Evolutionary conservation across 331 rosid genomes (phyloP), one percentile per base, ranked within the genome.

Genomic region (Arachis monticola): DNA sequence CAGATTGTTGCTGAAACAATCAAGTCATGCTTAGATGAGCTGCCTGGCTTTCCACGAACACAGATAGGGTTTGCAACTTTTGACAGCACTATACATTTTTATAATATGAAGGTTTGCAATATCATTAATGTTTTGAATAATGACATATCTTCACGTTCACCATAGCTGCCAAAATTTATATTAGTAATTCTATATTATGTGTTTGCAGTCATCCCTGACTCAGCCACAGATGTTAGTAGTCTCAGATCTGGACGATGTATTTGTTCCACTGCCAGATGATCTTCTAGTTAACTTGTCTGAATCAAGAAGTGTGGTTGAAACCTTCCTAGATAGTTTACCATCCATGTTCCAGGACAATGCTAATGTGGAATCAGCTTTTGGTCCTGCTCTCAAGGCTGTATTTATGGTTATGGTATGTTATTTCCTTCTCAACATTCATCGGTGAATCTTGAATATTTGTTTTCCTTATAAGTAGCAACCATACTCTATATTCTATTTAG

Each of bases 201-300:
- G 35, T 68, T 64, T 87, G 73, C 89, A 95, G 99, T 88, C 99
- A 71, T 88, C 98, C 77, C 82, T 95, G 88, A 89, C 88, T 52
- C 99, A 95, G 82, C 97, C 99, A 53, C 99, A 95, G 85, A 95
- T 95, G 99, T 86, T 89, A 91, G 99, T 95, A 80, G 96, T 95
- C 84, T 90, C 99, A 72, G 99, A 95, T 86, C 82, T 95, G 77
- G 99, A 95, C 60, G 99, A 92, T 67, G 80, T 95, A 83, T 95
- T 95, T 85, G 80, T 95, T 73, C 99, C 99, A 12, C 86, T 95
- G 76, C 99, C 98, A 65, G 99, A 95, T 79, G 99, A 95, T 85
- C 97, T 95, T 67, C 93, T 95, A 77, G 99, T 95, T 76, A 95
- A 95, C 84, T 85, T 95, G 66, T 95, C 99, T 46, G 99, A 95